A percentile compares a stretch with the other conserved stretches of the same genome.
Evolutionary conservation across 805 yeast species (phyloP).

Genomic region (Komagataella ulmi): DNA sequence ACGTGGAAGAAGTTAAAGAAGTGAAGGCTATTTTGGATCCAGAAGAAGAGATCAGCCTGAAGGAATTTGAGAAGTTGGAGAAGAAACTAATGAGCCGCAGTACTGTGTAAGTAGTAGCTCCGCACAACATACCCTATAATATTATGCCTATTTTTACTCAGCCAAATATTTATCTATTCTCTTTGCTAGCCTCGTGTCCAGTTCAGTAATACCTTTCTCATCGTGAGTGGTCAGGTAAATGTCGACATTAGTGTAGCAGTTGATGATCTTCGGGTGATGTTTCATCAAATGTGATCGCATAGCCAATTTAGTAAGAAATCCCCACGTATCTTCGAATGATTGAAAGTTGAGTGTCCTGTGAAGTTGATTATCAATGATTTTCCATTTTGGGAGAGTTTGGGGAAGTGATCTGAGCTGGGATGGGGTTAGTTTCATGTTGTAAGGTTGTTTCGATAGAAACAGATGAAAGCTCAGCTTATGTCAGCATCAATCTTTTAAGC

Average conservation of each 20-base stretch:
- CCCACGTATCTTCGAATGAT: constrained; percentile 53
- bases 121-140: not conserved
- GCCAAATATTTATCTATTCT: constrained; percentile 23
- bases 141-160: constrained; percentile 1
- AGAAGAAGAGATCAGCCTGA: constrained; percentile 45
- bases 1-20: constrained; percentile 51
- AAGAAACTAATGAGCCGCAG: constrained; percentile 25
- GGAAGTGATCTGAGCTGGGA: not conserved
- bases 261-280: constrained; percentile 62
- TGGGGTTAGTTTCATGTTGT: not conserved
- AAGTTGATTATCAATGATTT: constrained; percentile 14
- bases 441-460: not conserved
- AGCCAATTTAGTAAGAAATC: constrained; percentile 45
- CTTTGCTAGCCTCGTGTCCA: constrained; percentile 47
- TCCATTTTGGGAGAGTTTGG: constrained; percentile 12
- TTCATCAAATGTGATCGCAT: constrained; percentile 41
- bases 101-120: not conserved
- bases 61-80: constrained; percentile 80
- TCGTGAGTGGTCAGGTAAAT: constrained; percentile 57
- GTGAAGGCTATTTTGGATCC: constrained; percentile 29
- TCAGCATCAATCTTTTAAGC: not conserved
- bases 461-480: not conserved
- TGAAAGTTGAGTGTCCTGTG: constrained; percentile 26
- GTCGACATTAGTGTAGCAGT: constrained; percentile 46
- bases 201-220: constrained; percentile 32